Base-by-base conservation (phyloP, 2,329 filamentous ascomycete genomes). In the Phialophora expanda region DNA sequence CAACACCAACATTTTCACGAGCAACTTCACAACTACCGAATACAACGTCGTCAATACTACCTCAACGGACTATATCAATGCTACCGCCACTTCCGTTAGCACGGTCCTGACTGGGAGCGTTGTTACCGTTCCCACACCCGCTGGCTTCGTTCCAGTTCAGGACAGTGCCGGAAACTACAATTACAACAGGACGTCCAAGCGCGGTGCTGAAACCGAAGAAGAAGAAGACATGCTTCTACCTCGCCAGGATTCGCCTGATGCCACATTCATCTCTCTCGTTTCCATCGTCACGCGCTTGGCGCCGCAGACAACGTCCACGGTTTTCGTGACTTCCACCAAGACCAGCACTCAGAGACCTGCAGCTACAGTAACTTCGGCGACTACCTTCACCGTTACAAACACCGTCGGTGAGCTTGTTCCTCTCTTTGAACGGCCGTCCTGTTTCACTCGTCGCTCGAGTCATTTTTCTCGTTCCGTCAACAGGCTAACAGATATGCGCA, bases 261-360 rank as follows among this genome's bases (percentile, higher is more conserved):
- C 58, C 3, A 38, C 28, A 7, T 61, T 53, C 28, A 44, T 44
- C 46, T 61, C 58, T 26, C 17, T 61, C 58, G 22, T 61, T 30
- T 61, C 58, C 22, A 26, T 53, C 30, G 50, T 53, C 30, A 54
- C 58, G 2, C 58, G 58, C 4, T 20, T 61, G 5, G 48, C n/a
- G 14, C 58, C 58, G 1, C 26, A 11, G 46, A 61, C 58, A 1
- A 61, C 58, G 24, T 53, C 48, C 8, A 61, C 58, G 9, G 11
- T 54, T 17, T 26, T 44, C 17, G 34, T 54, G 14, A 61, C 58
- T 20, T 24, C 24, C 20, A 61, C 58, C 3, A 54, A 38, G 22
- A 61, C 58, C 11, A 61, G 58, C n/a, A 61, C 46, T 17, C 26
- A 26, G 12, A 30, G 32, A 12, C 58, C 58, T 12, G 46, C 58